A percentile compares a stretch with the other conserved stretches of the same genome.
These are phyloP conservation scores for Blastocystis sp. DNA, from an alignment of 352 stramenopile species.

Conservation along the genomic window DNA sequence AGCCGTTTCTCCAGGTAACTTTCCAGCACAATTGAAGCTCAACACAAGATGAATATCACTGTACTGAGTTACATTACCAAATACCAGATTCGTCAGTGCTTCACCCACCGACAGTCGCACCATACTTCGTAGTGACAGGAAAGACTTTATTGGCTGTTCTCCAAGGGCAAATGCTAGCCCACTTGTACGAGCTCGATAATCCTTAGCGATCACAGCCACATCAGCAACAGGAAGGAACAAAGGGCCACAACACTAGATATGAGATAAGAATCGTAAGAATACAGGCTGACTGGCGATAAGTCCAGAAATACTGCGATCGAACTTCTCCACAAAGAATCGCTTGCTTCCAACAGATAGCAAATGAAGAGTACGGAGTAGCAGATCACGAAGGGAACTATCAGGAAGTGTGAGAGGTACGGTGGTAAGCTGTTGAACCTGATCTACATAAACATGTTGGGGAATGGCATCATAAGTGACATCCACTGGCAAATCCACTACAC, in stretches of 20 bases:
- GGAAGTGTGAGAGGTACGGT: slow-evolving; percentile 79
- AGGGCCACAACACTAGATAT: slow-evolving; percentile 88
- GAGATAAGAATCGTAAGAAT: neutral
- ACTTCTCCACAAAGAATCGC: slow-evolving; percentile 92
- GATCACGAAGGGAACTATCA: slow-evolving; percentile 81
- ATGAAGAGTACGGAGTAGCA: slow-evolving; percentile 88
- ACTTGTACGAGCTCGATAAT: slow-evolving; percentile 84
- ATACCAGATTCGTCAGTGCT: slow-evolving; percentile 96
- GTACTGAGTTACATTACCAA: slow-evolving; percentile 87
- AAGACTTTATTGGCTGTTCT: slow-evolving; percentile 92
- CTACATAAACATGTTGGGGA: slow-evolving; percentile 70
- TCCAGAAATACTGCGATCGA: slow-evolving; percentile 94
- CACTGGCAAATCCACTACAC: slow-evolving; percentile 22
- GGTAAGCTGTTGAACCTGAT: slow-evolving; percentile 76
- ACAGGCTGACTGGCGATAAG: slow-evolving; percentile 90
- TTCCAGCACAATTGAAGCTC: slow-evolving; percentile 99
- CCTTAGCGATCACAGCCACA: slow-evolving; percentile 91
- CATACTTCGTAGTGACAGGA: slow-evolving; percentile 90
- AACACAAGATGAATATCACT: slow-evolving; percentile 93
- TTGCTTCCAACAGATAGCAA: slow-evolving; percentile 94
- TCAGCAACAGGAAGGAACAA: slow-evolving; percentile 93
- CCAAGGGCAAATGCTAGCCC: slow-evolving; percentile 92
- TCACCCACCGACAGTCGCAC: slow-evolving; percentile 91
- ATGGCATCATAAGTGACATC: slow-evolving; percentile 43
- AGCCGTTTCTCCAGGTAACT: slow-evolving; percentile 93